Conservation (phyloP, 768 basidiomycete genomes). For the Artomyces pyxidatus region DNA sequence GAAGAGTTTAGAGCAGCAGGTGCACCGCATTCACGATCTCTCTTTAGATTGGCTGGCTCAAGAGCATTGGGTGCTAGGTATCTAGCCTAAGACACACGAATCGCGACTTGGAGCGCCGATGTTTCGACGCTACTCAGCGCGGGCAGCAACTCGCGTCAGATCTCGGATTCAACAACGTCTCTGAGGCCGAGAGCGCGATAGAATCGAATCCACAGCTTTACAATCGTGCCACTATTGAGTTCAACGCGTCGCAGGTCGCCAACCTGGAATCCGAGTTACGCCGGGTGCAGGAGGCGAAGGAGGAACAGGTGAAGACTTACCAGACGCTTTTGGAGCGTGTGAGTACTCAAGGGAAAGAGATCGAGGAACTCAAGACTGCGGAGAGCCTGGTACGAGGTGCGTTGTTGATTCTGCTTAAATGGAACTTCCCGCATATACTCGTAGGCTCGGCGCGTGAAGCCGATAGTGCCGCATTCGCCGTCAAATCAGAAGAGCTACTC, state of each 20-base stretch:
- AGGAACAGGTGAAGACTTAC: neutral
- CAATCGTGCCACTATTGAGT: constrained; percentile 1
- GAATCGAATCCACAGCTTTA: neutral
- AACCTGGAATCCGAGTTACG: neutral
- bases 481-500: neutral
- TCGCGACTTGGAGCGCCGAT: neutral
- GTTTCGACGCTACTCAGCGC: neutral
- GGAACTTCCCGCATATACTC: too few relatives aligned
- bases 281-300: neutral
- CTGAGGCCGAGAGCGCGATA: neutral
- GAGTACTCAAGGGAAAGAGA: neutral
- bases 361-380: neutral
- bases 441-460: too few relatives aligned
- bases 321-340: neutral
- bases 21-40: neutral
- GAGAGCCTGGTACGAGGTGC: neutral
- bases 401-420: too few relatives aligned
- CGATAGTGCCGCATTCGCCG: too few relatives aligned
- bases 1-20: neutral
- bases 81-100: neutral
- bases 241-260: neutral
- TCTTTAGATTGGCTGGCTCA: neutral
- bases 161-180: neutral
- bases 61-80: neutral
- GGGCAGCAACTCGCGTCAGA: constrained; percentile 1